These are phyloP conservation scores for Diplogelasinospora grovesii DNA, from an alignment of 495 filamentous ascomycete genomes.

Conservation along the genomic window DNA sequence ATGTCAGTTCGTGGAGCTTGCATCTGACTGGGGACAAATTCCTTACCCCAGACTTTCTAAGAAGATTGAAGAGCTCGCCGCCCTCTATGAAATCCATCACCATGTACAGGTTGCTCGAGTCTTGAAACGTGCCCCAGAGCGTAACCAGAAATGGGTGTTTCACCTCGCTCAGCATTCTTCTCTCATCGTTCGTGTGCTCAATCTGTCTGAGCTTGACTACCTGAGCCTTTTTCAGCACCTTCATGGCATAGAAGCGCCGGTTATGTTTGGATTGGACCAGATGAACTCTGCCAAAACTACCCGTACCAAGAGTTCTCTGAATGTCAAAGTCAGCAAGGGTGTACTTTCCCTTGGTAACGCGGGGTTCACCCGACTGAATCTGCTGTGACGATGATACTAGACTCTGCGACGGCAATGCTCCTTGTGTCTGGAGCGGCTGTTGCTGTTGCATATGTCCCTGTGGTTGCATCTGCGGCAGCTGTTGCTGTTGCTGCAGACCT, in stretches of 20 bases:
- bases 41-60: slow-evolving; percentile 93
- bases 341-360: slow-evolving; percentile 97
- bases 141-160: slow-evolving; percentile 97
- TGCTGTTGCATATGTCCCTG: too few relatives aligned
- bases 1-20: slow-evolving; percentile 5
- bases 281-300: slow-evolving; percentile 94
- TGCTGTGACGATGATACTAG: too few relatives aligned
- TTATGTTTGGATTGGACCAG: slow-evolving; percentile 96
- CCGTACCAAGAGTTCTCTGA: slow-evolving; percentile 86
- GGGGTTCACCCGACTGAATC: slow-evolving; percentile 27
- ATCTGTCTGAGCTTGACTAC: slow-evolving; percentile 99
- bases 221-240: slow-evolving; percentile 96
- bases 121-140: slow-evolving; percentile 96
- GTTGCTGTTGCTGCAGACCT: slow-evolving; percentile 14
- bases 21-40: too few relatives aligned
- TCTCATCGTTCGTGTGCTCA: slow-evolving; percentile 97
- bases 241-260: slow-evolving; percentile 93
- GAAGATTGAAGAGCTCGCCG: slow-evolving; percentile 89
- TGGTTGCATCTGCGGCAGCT: slow-evolving; percentile 7
- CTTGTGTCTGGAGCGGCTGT: too few relatives aligned
- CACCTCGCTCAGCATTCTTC: slow-evolving; percentile 87
- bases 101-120: slow-evolving; percentile 94
- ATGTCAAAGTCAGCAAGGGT: slow-evolving; percentile 81
- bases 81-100: slow-evolving; percentile 99
- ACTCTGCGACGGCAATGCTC: too few relatives aligned